Evolutionary conservation across 192 early-diverging fungal species (phyloP).

Genomic region (Backusella circina): DNA sequence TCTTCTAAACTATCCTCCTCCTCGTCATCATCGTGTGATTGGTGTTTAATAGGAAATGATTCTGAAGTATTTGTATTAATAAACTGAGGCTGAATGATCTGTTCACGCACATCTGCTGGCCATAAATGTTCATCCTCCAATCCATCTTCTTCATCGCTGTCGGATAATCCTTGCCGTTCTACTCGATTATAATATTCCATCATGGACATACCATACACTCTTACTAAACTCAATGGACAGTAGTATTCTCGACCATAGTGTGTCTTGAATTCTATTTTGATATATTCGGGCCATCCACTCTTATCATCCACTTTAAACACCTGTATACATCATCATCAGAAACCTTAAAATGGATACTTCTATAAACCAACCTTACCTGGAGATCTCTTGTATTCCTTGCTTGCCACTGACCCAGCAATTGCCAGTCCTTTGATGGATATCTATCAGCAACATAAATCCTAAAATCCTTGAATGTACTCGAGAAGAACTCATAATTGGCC

Average conservation of each 20-base stretch:
- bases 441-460: conserved; percentile 70
- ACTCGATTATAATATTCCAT: conserved; percentile 82
- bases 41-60: background rate
- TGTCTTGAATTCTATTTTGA: conserved; percentile 83
- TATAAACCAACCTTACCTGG: conserved; percentile 56
- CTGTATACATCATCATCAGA: too few species aligned
- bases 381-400: conserved; percentile 85
- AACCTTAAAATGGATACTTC: background rate
- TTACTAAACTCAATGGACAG: conserved; percentile 85
- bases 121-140: conserved; percentile 20
- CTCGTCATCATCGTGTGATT: background rate
- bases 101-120: conserved; percentile 30
- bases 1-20: background rate
- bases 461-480: conserved; percentile 88
- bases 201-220: conserved; percentile 89
- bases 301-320: conserved; percentile 78
- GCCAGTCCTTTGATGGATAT: conserved; percentile 72
- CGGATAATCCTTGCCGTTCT: conserved; percentile 31
- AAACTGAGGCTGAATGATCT: conserved; percentile 23
- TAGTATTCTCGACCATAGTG: conserved; percentile 93
- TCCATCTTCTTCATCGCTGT: conserved; percentile 10
- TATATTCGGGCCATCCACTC: conserved; percentile 77
- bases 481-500: conserved; percentile 97
- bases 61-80: conserved; percentile 18
- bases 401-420: conserved; percentile 73